Base-by-base conservation (phyloP, 1,284 basidiomycete genomes). In the Polyporus tsugae region DNA sequence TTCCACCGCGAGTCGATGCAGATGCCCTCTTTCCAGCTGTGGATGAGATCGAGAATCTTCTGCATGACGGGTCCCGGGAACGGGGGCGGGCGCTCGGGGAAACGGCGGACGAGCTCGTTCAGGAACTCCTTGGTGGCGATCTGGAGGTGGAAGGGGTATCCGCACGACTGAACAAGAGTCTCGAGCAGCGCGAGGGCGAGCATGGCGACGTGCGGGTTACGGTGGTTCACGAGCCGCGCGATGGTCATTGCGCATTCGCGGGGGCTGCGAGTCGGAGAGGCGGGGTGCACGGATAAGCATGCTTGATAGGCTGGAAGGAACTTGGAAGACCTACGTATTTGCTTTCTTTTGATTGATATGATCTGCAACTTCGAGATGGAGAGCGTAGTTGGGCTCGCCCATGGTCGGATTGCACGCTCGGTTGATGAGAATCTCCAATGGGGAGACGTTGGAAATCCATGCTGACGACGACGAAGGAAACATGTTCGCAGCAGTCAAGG, bases 111-210 rank as follows among this genome's bases (percentile, higher is more conserved):
- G 76, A 99, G 93, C 80, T 99, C 97, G 81, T 99, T 99, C 25
- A 99, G 86, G 78, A 99, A 99, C 79, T 99, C 98, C 79, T 99
- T 99, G 33, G 98, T 99, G n/a, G 94, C 88, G 75, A 99, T 94
- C 80, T 99, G 97, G 33, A 99, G 91, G 78, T 99, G 97, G 70
- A 99, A 93, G 0, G 97, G 91, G 81, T 99, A 99, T 75, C 97
- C 97, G 78, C 97, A 98, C 61, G 95, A 92, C 79, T 97, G 95
- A 63, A 98, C 94, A 62, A 99, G 91, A 15, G 95, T 96, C 79
- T 98, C 96, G 71, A 99, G 90, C 4, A 99, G 86, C 4, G 92
- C 84, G 41, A 95, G 87, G 0, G 94, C 90, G 44, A 98, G 89
- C 75, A 96, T 88, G 33, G 95, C 91, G 72, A 97, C 87, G 78